Base-by-base conservation (phyloP, 257 asterid genomes). In the Buddleja alternifolia region DNA sequence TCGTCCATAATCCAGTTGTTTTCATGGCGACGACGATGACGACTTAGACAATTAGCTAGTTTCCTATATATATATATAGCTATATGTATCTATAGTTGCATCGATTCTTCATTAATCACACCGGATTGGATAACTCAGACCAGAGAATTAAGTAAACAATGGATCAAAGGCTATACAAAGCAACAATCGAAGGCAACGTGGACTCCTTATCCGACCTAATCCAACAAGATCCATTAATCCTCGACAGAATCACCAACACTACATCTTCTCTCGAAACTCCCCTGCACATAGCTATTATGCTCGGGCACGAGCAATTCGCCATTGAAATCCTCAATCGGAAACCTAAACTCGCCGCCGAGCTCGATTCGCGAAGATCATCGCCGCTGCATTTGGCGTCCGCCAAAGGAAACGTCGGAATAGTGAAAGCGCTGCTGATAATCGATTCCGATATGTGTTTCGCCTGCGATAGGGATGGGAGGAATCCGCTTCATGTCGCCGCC, bases 401-500 rank as follows among this genome's bases (percentile, higher is more conserved):
- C 3, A 63, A 66, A 8, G 85, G 85, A 15, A 36, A 70, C n/a
- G 51, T 63, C 15, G 78, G 23, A n/a, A 53, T 78, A 37, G 85
- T 70, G 0, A 66, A 16, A 37, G 69, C 48, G 0, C 50, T 83
- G 20, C 0, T 77, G 40, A 20, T 7, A 2, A 59, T 54, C 8
- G 34, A 81, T 51, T 56, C 78, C 0, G 85, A 73, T 7, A 37
- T 66, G 76, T 81, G 82, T 5, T 42, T 62, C 0, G 74, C 52
- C 0, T 25, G 63, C 14, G 83, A 80, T 20, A 19, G 65, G 10
- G 78, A 80, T 5, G 90, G 84, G 5, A 80, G 72, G 40, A 80
- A 80, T 34, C 90, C 93, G 7, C 9, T 80, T 0, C 88, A 86
- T 32, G 19, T 74, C 0, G 90, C 90, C 0, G 84, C 82, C 20